These are phyloP conservation scores for Diaporthe vexans DNA, from an alignment of 2,329 filamentous ascomycete genomes.

Conservation along the genomic window DNA sequence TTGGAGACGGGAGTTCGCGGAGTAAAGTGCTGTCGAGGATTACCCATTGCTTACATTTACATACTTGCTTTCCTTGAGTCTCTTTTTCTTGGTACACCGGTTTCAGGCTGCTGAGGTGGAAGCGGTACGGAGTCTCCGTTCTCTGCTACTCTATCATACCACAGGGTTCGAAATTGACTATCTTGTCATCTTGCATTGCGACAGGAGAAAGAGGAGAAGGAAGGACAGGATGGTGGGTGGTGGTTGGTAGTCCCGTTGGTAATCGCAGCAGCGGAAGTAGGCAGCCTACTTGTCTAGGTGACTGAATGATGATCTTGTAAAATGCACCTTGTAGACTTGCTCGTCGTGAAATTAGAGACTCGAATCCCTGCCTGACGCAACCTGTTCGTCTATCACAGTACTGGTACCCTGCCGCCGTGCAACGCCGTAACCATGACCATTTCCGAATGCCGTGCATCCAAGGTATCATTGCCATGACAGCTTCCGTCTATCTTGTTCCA, in stretches of 20 bases:
- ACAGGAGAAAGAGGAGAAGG: slow-evolving; percentile 9
- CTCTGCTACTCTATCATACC: slow-evolving; percentile 9
- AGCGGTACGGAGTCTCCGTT: slow-evolving; percentile 9
- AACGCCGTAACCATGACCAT: background rate
- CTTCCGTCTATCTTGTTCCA: background rate
- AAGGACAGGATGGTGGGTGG: slow-evolving; percentile 18
- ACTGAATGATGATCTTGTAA: slow-evolving; percentile 36
- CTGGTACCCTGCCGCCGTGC: background rate
- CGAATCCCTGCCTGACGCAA: background rate
- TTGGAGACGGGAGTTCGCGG: slow-evolving; percentile 32
- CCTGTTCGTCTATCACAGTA: background rate
- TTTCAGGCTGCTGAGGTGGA: slow-evolving; percentile 9
- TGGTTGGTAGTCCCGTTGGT: slow-evolving; percentile 25
- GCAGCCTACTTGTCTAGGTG: slow-evolving; percentile 18
- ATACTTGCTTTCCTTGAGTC: slow-evolving; percentile 25
- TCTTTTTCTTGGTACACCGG: slow-evolving; percentile 28
- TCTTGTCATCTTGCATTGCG: slow-evolving; percentile 30
- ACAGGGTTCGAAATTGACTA: slow-evolving; percentile 24
- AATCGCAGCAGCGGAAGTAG: slow-evolving; percentile 31
- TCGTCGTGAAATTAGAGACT: background rate
- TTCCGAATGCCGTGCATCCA: background rate
- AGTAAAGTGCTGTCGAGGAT: slow-evolving; percentile 27
- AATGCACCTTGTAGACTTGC: background rate
- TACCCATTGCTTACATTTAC: slow-evolving; percentile 26
- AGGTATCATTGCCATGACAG: slow-evolving; percentile 1